These are phyloP conservation scores for Pulveroboletus sp. DNA, from an alignment of 768 basidiomycete genomes.

Conservation along the genomic window DNA sequence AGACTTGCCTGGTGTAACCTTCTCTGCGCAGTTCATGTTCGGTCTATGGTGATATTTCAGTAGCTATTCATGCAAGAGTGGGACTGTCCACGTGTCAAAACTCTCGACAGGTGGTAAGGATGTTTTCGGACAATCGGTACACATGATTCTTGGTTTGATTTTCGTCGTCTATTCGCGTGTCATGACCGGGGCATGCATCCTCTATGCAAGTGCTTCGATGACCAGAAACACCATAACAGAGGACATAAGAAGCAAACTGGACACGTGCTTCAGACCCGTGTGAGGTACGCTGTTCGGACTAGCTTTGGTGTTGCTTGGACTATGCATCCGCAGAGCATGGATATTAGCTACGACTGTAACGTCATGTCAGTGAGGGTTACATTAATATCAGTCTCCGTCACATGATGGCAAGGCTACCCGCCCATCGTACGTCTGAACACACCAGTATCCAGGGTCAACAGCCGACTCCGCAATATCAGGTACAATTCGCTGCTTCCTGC, in stretches of 20 bases:
- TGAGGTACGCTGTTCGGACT: conserved; percentile 6
- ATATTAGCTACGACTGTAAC: conserved; percentile 23
- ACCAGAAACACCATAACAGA: neutral
- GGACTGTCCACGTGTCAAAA: neutral
- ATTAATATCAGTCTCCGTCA: conserved; percentile 23
- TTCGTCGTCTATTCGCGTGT: conserved; percentile 22
- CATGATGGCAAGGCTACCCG: conserved; percentile 1
- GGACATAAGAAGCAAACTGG: conserved; percentile 6
- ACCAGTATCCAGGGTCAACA: conserved; percentile 13
- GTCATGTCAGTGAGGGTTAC: conserved; percentile 26
- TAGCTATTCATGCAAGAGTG: conserved; percentile 2
- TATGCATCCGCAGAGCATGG: conserved; percentile 18
- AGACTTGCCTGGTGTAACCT: conserved; percentile 21
- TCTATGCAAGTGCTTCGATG: conserved; percentile 9
- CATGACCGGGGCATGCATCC: conserved; percentile 8
- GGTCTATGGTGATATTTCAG: conserved; percentile 17
- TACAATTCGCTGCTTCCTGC: conserved; percentile 30
- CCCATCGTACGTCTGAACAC: conserved; percentile 3
- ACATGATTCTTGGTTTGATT: conserved; percentile 14
- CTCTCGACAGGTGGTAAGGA: neutral
- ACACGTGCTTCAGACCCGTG: conserved; percentile 7
- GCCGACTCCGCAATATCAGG: conserved; percentile 9
- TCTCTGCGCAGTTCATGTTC: conserved; percentile 18
- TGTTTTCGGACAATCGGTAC: conserved; percentile 10
- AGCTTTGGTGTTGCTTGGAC: conserved; percentile 19